Percentiles rank a stretch among this genome's conserved stretches.
phyloP scores from a whole-genome alignment of 2,329 filamentous ascomycete species.

The Ambrosiella beaveri region DNA sequence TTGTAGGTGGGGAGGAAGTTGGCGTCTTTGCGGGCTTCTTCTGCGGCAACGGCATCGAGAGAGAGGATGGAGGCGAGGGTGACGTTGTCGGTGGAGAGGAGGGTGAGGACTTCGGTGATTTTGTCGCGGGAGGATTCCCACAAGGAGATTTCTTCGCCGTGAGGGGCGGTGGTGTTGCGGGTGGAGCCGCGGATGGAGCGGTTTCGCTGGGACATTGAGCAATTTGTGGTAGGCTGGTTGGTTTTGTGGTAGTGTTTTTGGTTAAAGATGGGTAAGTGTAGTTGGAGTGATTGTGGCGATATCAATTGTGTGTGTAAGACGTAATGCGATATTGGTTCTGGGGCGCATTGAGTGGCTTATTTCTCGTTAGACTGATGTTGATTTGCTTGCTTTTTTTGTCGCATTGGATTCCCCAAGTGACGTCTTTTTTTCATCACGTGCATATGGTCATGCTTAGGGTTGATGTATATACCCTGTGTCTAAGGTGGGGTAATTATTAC shows the following conservation, averaged over 20 bases:
- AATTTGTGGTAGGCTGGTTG: not conserved
- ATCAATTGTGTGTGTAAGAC: no score
- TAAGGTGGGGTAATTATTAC: no score
- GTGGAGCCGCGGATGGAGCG: conserved; percentile 28
- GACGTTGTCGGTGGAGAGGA: conserved; percentile 27
- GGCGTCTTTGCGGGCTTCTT: conserved; percentile 23
- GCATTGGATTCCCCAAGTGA: no score
- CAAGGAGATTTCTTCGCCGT: conserved; percentile 27
- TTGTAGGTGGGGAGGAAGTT: conserved; percentile 12
- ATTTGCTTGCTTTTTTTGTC: no score
- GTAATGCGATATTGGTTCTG: no score
- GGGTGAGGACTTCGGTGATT: conserved; percentile 23
- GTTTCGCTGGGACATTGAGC: conserved; percentile 27
- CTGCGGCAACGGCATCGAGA: conserved; percentile 25
- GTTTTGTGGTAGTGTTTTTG: not conserved
- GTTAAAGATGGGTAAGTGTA: not conserved
- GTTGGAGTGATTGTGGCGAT: no score
- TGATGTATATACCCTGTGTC: no score
- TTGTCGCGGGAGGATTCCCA: conserved; percentile 27
- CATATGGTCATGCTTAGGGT: no score
- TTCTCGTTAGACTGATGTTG: no score
- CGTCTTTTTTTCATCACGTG: no score
- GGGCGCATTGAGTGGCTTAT: no score
- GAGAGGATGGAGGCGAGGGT: conserved; percentile 24
- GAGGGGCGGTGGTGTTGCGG: conserved; percentile 26